A percentile compares a stretch with the other conserved stretches of the same genome.
These are phyloP conservation scores for Eimeria acervulina DNA, from an alignment of 169 alveolate genomes.

Conservation along the genomic window DNA sequence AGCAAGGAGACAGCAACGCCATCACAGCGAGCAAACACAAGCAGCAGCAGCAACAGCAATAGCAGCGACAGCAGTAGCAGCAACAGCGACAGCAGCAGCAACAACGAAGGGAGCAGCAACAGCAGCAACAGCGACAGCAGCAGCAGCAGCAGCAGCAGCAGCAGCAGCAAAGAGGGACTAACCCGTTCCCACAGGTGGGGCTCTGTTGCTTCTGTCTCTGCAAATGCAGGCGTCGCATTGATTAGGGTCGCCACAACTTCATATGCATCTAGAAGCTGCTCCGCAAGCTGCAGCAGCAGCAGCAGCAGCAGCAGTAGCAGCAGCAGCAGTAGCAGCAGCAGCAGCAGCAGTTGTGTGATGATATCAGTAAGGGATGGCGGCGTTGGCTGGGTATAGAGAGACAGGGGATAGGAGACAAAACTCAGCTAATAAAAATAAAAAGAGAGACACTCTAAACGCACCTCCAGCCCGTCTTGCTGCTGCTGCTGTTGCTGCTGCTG, in stretches of 20 bases:
- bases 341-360: not conserved
- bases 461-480: slow-evolving; percentile 39
- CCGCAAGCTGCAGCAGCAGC: too few relatives aligned
- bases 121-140: too few relatives aligned
- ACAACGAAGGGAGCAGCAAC: too few relatives aligned
- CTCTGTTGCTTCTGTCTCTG: slow-evolving; percentile 25
- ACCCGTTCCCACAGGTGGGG: slow-evolving; percentile 45
- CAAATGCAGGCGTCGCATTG: slow-evolving; percentile 30
- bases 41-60: too few relatives aligned
- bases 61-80: too few relatives aligned
- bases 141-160: not conserved
- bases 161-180: not conserved
- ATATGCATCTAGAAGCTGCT: slow-evolving; percentile 37
- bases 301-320: not conserved
- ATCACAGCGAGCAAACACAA: too few relatives aligned
- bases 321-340: not conserved
- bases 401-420: not conserved
- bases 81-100: too few relatives aligned
- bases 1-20: not conserved
- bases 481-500: too few relatives aligned
- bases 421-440: not conserved
- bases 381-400: too few relatives aligned
- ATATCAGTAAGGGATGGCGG: too few relatives aligned
- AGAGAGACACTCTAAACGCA: not conserved
- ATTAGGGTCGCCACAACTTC: slow-evolving; percentile 21